phyloP scores from a whole-genome alignment of 2,329 filamentous ascomycete genomes.

The Hymenotorrendiella dingleyae region DNA sequence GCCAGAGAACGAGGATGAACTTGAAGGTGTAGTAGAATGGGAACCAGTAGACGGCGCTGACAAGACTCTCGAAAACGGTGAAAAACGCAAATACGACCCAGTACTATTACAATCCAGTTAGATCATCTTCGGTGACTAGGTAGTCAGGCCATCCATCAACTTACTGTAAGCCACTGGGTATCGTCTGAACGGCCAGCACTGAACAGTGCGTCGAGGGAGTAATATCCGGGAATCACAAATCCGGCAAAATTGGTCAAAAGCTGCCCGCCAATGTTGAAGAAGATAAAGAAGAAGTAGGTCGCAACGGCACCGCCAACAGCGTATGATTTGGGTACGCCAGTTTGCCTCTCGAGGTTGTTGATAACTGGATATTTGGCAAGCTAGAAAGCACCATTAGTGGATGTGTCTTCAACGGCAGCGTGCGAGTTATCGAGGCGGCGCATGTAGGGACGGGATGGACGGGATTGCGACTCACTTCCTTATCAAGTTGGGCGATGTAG shows the following conservation, averaged over 20 bases:
- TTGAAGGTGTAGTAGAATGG: constrained; percentile 99
- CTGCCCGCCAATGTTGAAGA: constrained; percentile 88
- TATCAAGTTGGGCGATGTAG: constrained; percentile 74
- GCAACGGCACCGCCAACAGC: constrained; percentile 68
- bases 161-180: constrained; percentile 72
- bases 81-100: constrained; percentile 83
- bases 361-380: constrained; percentile 79
- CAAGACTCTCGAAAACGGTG: constrained; percentile 75
- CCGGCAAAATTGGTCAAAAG: constrained; percentile 83
- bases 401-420: not conserved
- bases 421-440: constrained; percentile 1
- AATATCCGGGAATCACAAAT: constrained; percentile 78
- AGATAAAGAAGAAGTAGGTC: constrained; percentile 85
- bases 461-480: constrained; percentile 60
- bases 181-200: constrained; percentile 66
- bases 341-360: constrained; percentile 82
- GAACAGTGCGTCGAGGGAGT: constrained; percentile 75
- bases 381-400: constrained; percentile 36
- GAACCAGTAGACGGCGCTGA: constrained; percentile 89
- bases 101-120: constrained; percentile 48
- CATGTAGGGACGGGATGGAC: constrained; percentile 1
- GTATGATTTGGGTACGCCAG: constrained; percentile 79
- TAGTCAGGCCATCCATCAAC: constrained; percentile 29
- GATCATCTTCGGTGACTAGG: not conserved
- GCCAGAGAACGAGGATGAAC: constrained; percentile 95